These are phyloP conservation scores for Nannochloropsis gaditana DNA, from an alignment of 108 stramenopile genomes.

Conservation along the genomic window DNA sequence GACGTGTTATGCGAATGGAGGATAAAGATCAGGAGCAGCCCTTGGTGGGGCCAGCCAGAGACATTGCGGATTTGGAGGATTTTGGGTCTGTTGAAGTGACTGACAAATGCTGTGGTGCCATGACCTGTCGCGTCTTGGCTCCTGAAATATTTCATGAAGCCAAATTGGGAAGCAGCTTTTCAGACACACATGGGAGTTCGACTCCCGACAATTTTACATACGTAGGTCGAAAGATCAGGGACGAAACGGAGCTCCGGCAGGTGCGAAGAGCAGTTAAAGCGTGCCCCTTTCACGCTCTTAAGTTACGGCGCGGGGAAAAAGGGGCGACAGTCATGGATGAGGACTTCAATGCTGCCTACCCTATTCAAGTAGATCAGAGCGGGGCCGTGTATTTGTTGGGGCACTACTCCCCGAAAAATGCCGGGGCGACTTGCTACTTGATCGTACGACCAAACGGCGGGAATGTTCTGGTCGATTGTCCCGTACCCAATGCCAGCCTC, in stretches of 20 bases:
- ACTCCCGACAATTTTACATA: not conserved
- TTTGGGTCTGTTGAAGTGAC: not conserved
- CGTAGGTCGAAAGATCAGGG: conserved; percentile 3
- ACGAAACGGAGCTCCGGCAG: not conserved
- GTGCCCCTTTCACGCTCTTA: not conserved
- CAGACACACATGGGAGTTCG: not conserved
- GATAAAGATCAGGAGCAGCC: not conserved
- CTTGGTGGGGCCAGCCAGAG: not conserved
- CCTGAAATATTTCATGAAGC: not conserved
- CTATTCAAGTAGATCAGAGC: not conserved
- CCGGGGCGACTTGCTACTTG: not conserved
- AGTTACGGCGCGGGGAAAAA: not conserved
- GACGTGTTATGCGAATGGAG: not conserved
- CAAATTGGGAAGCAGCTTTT: not conserved
- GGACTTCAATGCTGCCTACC: not conserved
- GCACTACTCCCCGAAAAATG: conserved; percentile 5
- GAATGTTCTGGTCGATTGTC: not conserved
- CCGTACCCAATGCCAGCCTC: not conserved
- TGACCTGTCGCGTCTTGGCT: conserved; percentile 13
- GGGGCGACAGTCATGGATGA: not conserved
- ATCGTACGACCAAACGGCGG: not conserved
- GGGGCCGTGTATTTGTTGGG: not conserved
- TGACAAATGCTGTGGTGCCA: conserved; percentile 1
- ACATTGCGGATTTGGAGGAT: not conserved
- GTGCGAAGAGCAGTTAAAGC: conserved; percentile 11